phyloP scores from a whole-genome alignment of 1,284 basidiomycete genomes.

The Boletus holoroseus region DNA sequence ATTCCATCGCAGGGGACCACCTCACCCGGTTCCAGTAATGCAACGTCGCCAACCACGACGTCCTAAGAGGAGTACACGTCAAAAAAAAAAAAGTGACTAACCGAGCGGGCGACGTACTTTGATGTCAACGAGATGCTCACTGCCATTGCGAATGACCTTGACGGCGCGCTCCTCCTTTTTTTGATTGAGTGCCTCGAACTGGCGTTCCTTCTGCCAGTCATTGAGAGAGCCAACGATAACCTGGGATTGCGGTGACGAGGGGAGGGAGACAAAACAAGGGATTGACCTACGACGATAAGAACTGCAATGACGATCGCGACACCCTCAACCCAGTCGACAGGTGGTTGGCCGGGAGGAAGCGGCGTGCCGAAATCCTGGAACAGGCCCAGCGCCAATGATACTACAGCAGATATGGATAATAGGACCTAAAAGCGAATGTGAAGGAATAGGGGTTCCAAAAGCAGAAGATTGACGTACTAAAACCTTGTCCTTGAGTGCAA shows the following conservation, averaged over 20 bases:
- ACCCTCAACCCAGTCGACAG: constrained; percentile 96
- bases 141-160: constrained; percentile 85
- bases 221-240: constrained; percentile 85
- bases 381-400: constrained; percentile 91
- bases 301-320: constrained; percentile 94
- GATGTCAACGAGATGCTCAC: constrained; percentile 76
- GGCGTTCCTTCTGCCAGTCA: constrained; percentile 96
- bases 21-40: constrained; percentile 91
- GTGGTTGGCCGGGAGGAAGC: constrained; percentile 53
- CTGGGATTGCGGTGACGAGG: constrained; percentile 32
- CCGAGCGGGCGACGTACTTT: constrained; percentile 43
- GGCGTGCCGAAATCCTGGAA: constrained; percentile 87
- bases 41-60: constrained; percentile 91
- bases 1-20: constrained; percentile 94
- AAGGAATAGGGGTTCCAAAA: background rate
- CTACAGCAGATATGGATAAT: constrained; percentile 84
- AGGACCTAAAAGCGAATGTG: constrained; percentile 54
- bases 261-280: background rate
- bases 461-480: constrained; percentile 50
- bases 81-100: background rate
- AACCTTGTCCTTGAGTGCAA: constrained; percentile 94
- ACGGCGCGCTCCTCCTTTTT: constrained; percentile 94
- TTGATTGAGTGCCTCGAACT: constrained; percentile 89
- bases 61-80: constrained; percentile 45
- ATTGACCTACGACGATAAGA: constrained; percentile 63